These are phyloP conservation scores for Raffaelea ambrosiae DNA, from an alignment of 2,329 filamentous ascomycete genomes.

Conservation along the genomic window DNA sequence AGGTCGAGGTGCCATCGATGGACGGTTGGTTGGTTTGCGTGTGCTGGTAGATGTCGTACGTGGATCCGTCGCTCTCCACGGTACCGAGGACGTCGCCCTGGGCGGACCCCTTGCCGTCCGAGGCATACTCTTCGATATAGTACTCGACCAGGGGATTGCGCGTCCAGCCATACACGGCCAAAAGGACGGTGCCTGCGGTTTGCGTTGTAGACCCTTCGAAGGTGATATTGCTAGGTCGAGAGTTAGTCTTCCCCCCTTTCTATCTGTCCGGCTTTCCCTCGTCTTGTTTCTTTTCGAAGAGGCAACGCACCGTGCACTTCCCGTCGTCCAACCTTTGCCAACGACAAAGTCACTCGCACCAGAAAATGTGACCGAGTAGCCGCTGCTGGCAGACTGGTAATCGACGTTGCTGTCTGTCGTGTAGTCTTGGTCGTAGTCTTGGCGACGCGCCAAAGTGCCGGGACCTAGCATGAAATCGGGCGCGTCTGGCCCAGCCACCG, in stretches of 20 bases:
- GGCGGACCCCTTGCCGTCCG: slow-evolving; percentile 19
- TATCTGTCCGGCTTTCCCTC: no score
- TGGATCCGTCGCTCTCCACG: slow-evolving; percentile 22
- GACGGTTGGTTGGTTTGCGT: slow-evolving; percentile 32
- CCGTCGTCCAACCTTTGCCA: slow-evolving; percentile 51
- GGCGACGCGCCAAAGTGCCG: slow-evolving; percentile 18
- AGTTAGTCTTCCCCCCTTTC: no score
- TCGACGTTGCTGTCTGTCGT: slow-evolving; percentile 26
- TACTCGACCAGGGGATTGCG: slow-evolving; percentile 28
- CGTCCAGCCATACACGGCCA: slow-evolving; percentile 29
- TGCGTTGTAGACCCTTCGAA: slow-evolving; percentile 17
- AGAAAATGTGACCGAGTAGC: slow-evolving; percentile 34
- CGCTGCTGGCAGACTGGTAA: slow-evolving; percentile 17
- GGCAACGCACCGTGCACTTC: slow-evolving; percentile 18
- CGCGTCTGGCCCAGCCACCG: slow-evolving; percentile 12
- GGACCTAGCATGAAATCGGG: slow-evolving; percentile 20
- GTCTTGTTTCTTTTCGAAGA: no score
- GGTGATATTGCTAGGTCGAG: slow-evolving; percentile 23
- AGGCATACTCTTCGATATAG: slow-evolving; percentile 28
- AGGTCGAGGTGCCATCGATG: slow-evolving; percentile 37
- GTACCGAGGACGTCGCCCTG: slow-evolving; percentile 23
- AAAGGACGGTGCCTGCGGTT: slow-evolving; percentile 20
- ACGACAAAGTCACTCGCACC: slow-evolving; percentile 44
- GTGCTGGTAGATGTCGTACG: slow-evolving; percentile 26
- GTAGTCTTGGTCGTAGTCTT: slow-evolving; percentile 34